A percentile compares a stretch with the other conserved stretches of the same genome.
Evolutionary conservation across 352 stramenopile genomes (phyloP).

Genomic region (Globisporangium canariense): DNA sequence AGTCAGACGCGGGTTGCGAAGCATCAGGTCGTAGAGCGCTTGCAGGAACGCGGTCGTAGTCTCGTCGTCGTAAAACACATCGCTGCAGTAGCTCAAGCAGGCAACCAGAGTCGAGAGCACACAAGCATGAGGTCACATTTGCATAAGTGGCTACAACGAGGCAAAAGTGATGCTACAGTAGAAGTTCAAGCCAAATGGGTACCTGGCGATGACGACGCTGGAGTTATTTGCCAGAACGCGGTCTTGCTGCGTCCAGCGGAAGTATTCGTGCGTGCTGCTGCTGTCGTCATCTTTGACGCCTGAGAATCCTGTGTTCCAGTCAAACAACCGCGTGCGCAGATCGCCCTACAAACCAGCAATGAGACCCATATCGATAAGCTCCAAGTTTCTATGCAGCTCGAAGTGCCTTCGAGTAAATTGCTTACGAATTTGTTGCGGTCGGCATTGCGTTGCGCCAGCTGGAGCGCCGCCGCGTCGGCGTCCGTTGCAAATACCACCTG

Average conservation of each 20-base stretch:
- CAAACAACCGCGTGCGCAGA: slow-evolving; percentile 24
- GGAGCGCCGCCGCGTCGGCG: slow-evolving; percentile 30
- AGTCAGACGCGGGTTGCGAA: slow-evolving; percentile 18
- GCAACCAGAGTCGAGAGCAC: not conserved
- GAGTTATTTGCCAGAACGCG: slow-evolving; percentile 14
- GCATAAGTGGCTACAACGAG: no score
- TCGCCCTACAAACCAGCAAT: slow-evolving; percentile 9
- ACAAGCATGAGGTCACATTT: not conserved
- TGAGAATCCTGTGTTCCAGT: slow-evolving; percentile 22
- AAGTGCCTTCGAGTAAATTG: not conserved
- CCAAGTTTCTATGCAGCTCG: no score
- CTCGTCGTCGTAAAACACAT: slow-evolving; percentile 67
- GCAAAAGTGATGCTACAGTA: no score
- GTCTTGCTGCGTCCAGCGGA: slow-evolving; percentile 28
- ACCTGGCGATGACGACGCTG: slow-evolving; percentile 38
- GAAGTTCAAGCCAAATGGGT: not conserved
- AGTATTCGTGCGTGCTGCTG: slow-evolving; percentile 7
- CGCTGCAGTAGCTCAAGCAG: slow-evolving; percentile 20
- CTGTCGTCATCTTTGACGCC: not conserved
- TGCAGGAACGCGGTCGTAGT: slow-evolving; percentile 38
- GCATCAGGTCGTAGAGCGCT: slow-evolving; percentile 37
- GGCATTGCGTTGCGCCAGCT: slow-evolving; percentile 30
- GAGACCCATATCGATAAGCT: no score
- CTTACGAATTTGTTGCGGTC: slow-evolving; percentile 27
- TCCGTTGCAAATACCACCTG: slow-evolving; percentile 47